Conservation (phyloP, 768 basidiomycete species). For the Russula lepida region DNA sequence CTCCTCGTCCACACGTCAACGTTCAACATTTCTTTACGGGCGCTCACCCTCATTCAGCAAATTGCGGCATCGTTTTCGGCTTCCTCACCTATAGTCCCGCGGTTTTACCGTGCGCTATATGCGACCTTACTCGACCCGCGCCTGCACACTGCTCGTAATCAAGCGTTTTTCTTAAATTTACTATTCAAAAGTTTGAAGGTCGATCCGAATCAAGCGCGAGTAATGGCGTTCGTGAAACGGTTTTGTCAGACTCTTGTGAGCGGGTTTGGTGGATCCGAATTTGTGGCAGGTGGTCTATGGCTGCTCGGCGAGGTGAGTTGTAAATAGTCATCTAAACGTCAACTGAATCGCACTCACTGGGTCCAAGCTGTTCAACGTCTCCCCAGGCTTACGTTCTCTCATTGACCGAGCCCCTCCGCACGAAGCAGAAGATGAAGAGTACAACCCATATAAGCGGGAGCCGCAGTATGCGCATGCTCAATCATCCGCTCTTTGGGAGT, state of each 20-base stretch:
- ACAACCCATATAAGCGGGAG: constrained; percentile 87
- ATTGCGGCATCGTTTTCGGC: constrained; percentile 51
- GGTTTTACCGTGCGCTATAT: constrained; percentile 81
- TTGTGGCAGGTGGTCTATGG: constrained; percentile 6
- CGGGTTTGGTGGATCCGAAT: constrained; percentile 5
- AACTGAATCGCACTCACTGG: background rate
- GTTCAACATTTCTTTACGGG: constrained; percentile 94
- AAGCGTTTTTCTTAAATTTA: constrained; percentile 94
- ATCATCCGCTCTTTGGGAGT: constrained; percentile 78
- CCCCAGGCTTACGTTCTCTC: constrained; percentile 39
- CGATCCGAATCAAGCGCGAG: background rate
- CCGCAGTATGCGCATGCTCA: constrained; percentile 80
- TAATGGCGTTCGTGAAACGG: constrained; percentile 5
- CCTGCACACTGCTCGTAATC: constrained; percentile 76
- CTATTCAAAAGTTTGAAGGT: constrained; percentile 52
- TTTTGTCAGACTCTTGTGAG: constrained; percentile 30
- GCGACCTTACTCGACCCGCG: constrained; percentile 81
- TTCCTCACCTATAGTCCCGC: constrained; percentile 41
- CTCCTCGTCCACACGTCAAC: constrained; percentile 91
- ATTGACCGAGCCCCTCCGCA: constrained; percentile 21
- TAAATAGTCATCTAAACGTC: background rate
- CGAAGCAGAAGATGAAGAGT: constrained; percentile 29
- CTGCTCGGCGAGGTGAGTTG: constrained; percentile 70
- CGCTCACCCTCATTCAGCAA: constrained; percentile 81
- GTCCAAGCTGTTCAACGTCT: constrained; percentile 42